Percentiles rank a stretch among this genome's conserved stretches.
Evolutionary conservation across 176 grass and related monocot genomes (phyloP).

Genomic region (Aegilops tauschii): DNA sequence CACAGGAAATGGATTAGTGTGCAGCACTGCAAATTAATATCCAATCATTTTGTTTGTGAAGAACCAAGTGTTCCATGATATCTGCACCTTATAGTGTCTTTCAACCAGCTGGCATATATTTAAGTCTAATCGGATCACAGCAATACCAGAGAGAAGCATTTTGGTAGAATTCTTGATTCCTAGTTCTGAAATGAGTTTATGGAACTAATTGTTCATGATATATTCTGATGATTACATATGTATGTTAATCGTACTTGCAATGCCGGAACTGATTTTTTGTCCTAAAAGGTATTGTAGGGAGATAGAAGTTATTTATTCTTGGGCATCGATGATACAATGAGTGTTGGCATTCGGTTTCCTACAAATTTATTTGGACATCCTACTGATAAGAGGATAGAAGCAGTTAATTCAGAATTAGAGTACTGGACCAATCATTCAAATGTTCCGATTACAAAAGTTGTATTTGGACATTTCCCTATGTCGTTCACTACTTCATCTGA

Average conservation of each 20-base stretch:
- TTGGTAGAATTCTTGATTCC: neutral
- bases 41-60: neutral
- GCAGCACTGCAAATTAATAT: neutral
- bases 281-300: slow-evolving; percentile 67
- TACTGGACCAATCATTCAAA: slow-evolving; percentile 49
- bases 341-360: slow-evolving; percentile 72
- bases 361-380: slow-evolving; percentile 91
- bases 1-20: neutral
- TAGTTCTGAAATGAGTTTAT: neutral
- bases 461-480: slow-evolving; percentile 84
- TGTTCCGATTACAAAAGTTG: slow-evolving; percentile 58
- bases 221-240: slow-evolving; percentile 15
- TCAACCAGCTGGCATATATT: neutral
- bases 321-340: slow-evolving; percentile 87
- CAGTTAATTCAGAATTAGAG: slow-evolving; percentile 63
- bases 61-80: neutral
- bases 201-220: neutral
- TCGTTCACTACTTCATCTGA: slow-evolving; percentile 69
- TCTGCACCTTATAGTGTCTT: neutral
- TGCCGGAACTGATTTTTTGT: slow-evolving; percentile 44
- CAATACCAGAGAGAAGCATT: neutral
- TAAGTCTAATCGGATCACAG: neutral
- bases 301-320: slow-evolving; percentile 73
- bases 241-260: slow-evolving; percentile 12
- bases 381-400: slow-evolving; percentile 55